These are phyloP conservation scores for Yamadazyma laniorum DNA, from an alignment of 805 yeast genomes.

Conservation along the genomic window DNA sequence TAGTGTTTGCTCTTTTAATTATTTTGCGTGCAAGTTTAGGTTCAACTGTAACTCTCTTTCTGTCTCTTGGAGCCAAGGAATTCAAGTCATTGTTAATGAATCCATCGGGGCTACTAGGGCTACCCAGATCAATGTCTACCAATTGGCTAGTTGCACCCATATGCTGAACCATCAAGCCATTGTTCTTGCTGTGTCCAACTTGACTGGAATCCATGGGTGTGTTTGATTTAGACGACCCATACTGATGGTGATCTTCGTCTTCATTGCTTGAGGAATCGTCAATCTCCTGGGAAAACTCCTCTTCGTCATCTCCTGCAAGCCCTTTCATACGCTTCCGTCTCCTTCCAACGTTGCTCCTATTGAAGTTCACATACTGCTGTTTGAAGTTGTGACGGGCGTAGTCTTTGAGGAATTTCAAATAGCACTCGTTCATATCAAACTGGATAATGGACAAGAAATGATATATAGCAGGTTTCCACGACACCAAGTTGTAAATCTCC, in stretches of 20 bases:
- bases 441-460: slow-evolving; percentile 39
- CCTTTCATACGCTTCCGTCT: slow-evolving; percentile 1
- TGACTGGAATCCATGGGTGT: not conserved
- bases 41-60: slow-evolving; percentile 11
- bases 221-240: slow-evolving; percentile 1
- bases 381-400: slow-evolving; percentile 23
- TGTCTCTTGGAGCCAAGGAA: slow-evolving; percentile 10
- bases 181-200: too few relatives aligned
- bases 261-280: slow-evolving; percentile 2
- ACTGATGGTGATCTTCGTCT: not conserved
- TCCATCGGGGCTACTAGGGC: not conserved
- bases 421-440: slow-evolving; percentile 42
- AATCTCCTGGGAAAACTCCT: not conserved
- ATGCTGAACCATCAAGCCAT: slow-evolving; percentile 7
- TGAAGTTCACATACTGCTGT: slow-evolving; percentile 6
- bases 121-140: slow-evolving; percentile 1
- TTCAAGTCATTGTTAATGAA: slow-evolving; percentile 10
- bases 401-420: slow-evolving; percentile 31
- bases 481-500: slow-evolving; percentile 42
- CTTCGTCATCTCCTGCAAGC: slow-evolving; percentile 3
- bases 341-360: slow-evolving; percentile 13
- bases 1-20: slow-evolving; percentile 11
- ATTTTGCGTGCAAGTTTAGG: slow-evolving; percentile 12
- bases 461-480: slow-evolving; percentile 43
- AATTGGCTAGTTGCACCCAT: slow-evolving; percentile 9